Conservation (phyloP, 192 early-diverging fungal genomes). For the Coemansia sp. region DNA sequence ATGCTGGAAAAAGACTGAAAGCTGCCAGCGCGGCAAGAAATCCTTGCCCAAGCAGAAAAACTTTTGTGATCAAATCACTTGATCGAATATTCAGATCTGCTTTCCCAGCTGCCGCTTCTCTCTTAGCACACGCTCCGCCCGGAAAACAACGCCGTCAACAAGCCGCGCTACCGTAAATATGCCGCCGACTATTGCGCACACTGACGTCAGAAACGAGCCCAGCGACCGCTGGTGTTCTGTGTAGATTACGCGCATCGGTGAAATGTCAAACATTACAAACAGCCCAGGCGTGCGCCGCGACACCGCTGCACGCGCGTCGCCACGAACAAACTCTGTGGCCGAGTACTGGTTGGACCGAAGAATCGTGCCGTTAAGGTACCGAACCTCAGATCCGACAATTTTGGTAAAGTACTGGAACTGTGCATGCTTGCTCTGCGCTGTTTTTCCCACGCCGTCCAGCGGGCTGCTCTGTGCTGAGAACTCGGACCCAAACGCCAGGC, state of each 20-base stretch:
- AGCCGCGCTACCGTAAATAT: conserved; percentile 94
- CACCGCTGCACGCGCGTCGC: background rate
- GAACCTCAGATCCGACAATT: conserved; percentile 84
- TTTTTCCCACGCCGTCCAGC: conserved; percentile 63
- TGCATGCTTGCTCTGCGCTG: conserved; percentile 55
- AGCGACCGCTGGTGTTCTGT: conserved; percentile 78
- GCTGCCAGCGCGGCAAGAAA: background rate
- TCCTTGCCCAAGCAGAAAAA: background rate
- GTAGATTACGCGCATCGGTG: conserved; percentile 92
- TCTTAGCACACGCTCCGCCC: conserved; percentile 74
- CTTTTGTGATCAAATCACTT: background rate
- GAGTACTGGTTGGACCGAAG: conserved; percentile 93
- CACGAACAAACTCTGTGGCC: conserved; percentile 74
- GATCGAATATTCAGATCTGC: conserved; percentile 21
- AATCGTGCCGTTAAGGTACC: conserved; percentile 65
- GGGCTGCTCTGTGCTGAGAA: conserved; percentile 59
- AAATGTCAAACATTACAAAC: conserved; percentile 93
- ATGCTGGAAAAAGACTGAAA: background rate
- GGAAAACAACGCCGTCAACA: conserved; percentile 82
- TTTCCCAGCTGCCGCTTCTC: conserved; percentile 85
- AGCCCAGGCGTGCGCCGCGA: conserved; percentile 60
- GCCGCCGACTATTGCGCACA: conserved; percentile 92
- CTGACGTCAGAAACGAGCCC: conserved; percentile 81
- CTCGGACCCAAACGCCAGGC: conserved; percentile 74
- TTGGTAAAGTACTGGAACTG: conserved; percentile 94